These are phyloP conservation scores for Inonotus obliquus DNA, from an alignment of 1,284 basidiomycete species.

Conservation along the genomic window DNA sequence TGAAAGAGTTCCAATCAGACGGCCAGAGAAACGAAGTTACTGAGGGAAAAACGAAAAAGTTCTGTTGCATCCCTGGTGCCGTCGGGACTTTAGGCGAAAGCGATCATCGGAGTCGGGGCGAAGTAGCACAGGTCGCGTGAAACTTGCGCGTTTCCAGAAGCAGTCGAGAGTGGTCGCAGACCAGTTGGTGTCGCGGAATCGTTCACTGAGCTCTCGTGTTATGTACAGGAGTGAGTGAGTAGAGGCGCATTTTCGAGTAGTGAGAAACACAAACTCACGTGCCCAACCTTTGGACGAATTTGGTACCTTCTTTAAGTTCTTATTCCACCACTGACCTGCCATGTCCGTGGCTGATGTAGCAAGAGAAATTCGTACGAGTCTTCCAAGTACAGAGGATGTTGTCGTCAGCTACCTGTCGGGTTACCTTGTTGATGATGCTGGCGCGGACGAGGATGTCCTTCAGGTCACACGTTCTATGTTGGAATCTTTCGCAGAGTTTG, in stretches of 20 bases:
- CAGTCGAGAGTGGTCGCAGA: no score
- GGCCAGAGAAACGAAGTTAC: no score
- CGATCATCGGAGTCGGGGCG: no score
- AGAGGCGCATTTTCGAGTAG: neutral
- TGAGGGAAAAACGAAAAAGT: no score
- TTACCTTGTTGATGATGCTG: slow-evolving; percentile 89
- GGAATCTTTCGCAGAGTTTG: slow-evolving; percentile 53
- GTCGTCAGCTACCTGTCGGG: slow-evolving; percentile 92
- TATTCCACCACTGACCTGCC: neutral
- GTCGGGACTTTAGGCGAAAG: no score
- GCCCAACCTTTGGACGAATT: neutral
- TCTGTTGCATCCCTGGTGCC: no score
- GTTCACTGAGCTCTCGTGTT: neutral
- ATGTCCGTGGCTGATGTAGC: slow-evolving; percentile 69
- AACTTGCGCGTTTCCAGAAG: no score
- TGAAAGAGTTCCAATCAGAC: no score
- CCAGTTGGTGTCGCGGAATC: no score
- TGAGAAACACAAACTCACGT: neutral
- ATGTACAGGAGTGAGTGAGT: neutral
- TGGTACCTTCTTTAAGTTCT: neutral
- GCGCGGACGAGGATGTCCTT: slow-evolving; percentile 86
- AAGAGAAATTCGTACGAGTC: slow-evolving; percentile 70
- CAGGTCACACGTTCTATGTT: slow-evolving; percentile 76
- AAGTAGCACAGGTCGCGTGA: no score
- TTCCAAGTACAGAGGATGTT: slow-evolving; percentile 90